Percentiles rank a stretch among this genome's conserved stretches.
Evolutionary conservation across 306 rosid species (phyloP).

Genomic region (Cucumis cinereus): DNA sequence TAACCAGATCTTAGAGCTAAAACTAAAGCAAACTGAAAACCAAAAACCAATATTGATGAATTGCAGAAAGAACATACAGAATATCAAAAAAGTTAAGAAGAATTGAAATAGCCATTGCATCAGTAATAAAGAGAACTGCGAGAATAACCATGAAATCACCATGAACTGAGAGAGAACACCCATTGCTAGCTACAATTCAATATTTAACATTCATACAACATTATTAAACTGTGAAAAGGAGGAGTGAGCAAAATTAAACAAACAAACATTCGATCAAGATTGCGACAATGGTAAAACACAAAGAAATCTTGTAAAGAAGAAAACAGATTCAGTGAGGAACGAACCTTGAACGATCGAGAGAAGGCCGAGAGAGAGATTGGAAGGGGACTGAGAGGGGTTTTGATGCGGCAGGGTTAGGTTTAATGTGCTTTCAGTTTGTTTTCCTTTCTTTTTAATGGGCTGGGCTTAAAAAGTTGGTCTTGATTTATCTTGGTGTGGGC

Average conservation of each 20-base stretch:
- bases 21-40: neutral
- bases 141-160: neutral
- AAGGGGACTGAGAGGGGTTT: neutral
- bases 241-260: neutral
- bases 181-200: neutral
- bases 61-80: neutral
- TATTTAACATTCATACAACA: neutral
- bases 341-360: neutral
- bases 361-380: neutral
- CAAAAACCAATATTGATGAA: neutral
- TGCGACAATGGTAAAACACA: neutral
- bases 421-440: neutral
- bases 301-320: neutral
- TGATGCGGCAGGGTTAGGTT: constrained; percentile 5
- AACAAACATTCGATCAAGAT: neutral
- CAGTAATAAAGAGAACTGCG: neutral
- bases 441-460: neutral
- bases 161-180: neutral
- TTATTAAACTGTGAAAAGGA: neutral
- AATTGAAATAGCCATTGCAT: neutral
- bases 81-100: no score
- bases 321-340: neutral
- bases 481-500: neutral
- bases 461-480: neutral
- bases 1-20: neutral